Evolutionary conservation across 2,329 filamentous ascomycete species (phyloP).

Genomic region (Furcasterigmium furcatum): DNA sequence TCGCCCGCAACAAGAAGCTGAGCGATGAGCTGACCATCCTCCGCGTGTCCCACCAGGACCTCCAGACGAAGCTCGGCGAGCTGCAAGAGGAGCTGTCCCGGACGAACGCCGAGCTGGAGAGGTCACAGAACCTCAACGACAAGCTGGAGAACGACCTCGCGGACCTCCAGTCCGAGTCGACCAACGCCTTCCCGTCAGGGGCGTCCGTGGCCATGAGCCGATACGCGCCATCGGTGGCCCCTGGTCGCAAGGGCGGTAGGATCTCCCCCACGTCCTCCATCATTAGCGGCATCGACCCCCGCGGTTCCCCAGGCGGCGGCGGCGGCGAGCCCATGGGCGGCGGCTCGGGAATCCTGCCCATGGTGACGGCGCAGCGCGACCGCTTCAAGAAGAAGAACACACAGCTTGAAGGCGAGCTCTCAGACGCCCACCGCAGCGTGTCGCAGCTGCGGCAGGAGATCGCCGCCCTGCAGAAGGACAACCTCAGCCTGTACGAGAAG

Average conservation of each 20-base stretch:
- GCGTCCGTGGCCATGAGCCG: conserved; percentile 85
- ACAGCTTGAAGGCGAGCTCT: conserved; percentile 86
- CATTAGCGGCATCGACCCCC: conserved; percentile 90
- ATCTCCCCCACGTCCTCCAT: conserved; percentile 95
- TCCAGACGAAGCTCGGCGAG: conserved; percentile 74
- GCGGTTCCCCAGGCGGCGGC: conserved; percentile 32
- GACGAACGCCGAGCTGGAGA: conserved; percentile 83
- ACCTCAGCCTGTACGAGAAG: conserved; percentile 94
- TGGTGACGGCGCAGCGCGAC: conserved; percentile 97
- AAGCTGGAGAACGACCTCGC: conserved; percentile 91
- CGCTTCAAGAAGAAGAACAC: conserved; percentile 96
- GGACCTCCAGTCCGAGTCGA: conserved; percentile 79
- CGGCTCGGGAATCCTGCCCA: conserved; percentile 85
- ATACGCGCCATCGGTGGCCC: conserved; percentile 62
- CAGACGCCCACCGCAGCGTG: conserved; percentile 76
- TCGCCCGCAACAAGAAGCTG: conserved; percentile 95
- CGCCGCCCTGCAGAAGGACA: conserved; percentile 90
- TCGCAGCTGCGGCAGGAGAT: conserved; percentile 88
- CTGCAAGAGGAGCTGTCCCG: conserved; percentile 81
- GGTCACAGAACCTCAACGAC: conserved; percentile 76
- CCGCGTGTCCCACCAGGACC: conserved; percentile 88
- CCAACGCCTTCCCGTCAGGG: conserved; percentile 81
- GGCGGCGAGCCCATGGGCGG: conserved; percentile 64
- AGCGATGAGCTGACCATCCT: conserved; percentile 90
- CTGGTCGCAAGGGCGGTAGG: conserved; percentile 61